Percentiles rank a stretch among this genome's conserved stretches.
Evolutionary conservation across 1,139 yeast genomes (phyloP).

Genomic region (Kazachstania sp.): DNA sequence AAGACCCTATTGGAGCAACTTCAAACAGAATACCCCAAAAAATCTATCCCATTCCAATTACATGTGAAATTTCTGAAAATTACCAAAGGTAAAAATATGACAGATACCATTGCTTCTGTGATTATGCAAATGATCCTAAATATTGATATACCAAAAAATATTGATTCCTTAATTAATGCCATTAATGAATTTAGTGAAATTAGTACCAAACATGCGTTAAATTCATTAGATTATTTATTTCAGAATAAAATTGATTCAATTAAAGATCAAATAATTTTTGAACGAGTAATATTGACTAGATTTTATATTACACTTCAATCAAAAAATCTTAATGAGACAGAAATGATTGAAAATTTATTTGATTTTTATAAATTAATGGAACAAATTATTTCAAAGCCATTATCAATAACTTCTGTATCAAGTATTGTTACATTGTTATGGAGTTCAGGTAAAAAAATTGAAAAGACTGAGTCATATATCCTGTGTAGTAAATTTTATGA

Average conservation of each 20-base stretch:
- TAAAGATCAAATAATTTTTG: slow-evolving; percentile 12
- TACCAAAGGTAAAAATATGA: slow-evolving; percentile 1
- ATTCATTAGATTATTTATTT: slow-evolving; percentile 20
- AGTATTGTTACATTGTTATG: slow-evolving; percentile 22
- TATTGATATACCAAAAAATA: slow-evolving; percentile 11
- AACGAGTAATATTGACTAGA: slow-evolving; percentile 14
- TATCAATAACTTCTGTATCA: slow-evolving; percentile 13
- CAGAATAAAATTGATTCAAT: slow-evolving; percentile 15
- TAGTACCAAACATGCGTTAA: slow-evolving; percentile 11
- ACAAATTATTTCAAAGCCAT: slow-evolving; percentile 6
- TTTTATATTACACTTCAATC: slow-evolving; percentile 20
- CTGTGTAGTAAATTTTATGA: slow-evolving; percentile 16
- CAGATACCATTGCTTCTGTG: slow-evolving; percentile 12
- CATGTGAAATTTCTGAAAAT: slow-evolving; percentile 11
- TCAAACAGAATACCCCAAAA: slow-evolving; percentile 18
- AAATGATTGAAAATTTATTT: slow-evolving; percentile 13
- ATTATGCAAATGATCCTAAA: slow-evolving; percentile 20
- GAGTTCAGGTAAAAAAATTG: slow-evolving; percentile 23
- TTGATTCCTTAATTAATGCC: slow-evolving; percentile 15
- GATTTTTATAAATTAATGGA: slow-evolving; percentile 12
- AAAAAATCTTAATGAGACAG: slow-evolving; percentile 10
- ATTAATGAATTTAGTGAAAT: slow-evolving; percentile 17
- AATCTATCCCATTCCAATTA: slow-evolving; percentile 16
- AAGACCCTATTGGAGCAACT: slow-evolving; percentile 9
- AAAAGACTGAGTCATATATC: slow-evolving; percentile 13